phyloP scores from a whole-genome alignment of 345 rosid genomes.

The Lepidium didymum region DNA sequence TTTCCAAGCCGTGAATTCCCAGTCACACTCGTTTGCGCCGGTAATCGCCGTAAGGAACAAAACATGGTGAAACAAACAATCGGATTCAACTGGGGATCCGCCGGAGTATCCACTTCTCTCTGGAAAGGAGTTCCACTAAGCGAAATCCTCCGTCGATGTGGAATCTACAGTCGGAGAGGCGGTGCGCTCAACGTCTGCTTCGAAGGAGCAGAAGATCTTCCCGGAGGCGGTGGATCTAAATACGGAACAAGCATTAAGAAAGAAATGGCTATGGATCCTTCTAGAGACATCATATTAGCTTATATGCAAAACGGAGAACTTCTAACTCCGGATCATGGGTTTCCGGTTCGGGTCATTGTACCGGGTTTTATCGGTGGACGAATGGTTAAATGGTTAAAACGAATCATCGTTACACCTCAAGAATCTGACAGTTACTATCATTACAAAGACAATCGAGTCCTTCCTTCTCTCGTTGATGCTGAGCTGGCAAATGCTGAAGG shows the following conservation, averaged over 20 bases:
- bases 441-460: slow-evolving; percentile 71
- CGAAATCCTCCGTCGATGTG: slow-evolving; percentile 62
- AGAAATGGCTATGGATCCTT: slow-evolving; percentile 76
- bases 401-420: slow-evolving; percentile 62
- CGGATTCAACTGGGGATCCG: slow-evolving; percentile 95
- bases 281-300: slow-evolving; percentile 75
- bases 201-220: slow-evolving; percentile 90
- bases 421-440: slow-evolving; percentile 82
- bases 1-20: slow-evolving; percentile 69
- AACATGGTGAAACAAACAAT: slow-evolving; percentile 80
- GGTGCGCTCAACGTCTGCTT: slow-evolving; percentile 85
- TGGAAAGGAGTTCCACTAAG: slow-evolving; percentile 75
- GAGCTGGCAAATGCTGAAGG: slow-evolving; percentile 91
- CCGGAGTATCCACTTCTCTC: slow-evolving; percentile 70
- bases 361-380: slow-evolving; percentile 95
- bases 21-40: slow-evolving; percentile 80
- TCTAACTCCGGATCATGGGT: slow-evolving; percentile 83
- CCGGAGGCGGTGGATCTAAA: slow-evolving; percentile 93
- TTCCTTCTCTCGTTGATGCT: slow-evolving; percentile 81
- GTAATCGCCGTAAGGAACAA: slow-evolving; percentile 88
- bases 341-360: slow-evolving; percentile 70
- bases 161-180: slow-evolving; percentile 46
- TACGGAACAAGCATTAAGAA: slow-evolving; percentile 72
- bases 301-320: slow-evolving; percentile 94
- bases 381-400: slow-evolving; percentile 90